Base-by-base conservation (phyloP, 768 basidiomycete species). In the Russula emetica region DNA sequence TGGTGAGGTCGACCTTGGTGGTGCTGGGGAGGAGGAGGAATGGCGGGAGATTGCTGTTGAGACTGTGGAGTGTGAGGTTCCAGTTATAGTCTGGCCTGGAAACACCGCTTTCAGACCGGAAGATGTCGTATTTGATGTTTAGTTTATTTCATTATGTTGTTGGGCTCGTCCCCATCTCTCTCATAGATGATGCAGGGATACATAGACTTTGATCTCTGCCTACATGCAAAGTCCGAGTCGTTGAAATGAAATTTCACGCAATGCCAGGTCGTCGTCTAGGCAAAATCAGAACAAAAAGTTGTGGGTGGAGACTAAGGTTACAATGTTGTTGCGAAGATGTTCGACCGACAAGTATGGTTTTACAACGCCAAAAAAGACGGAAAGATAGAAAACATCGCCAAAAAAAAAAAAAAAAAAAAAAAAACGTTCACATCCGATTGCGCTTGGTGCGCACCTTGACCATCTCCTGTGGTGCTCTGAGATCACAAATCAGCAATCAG, bases 11-110 rank as follows among this genome's bases (percentile, higher is more conserved):
- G 75, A 73, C 26, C 74, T 72, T 45, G 74, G 67, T 1, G 74
- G 67, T 1, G 74, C 71, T 13, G 72, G 70, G 57, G 66, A 72
- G 67, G 53, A 72, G 66, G 53, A 69, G 38, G 83, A 81, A 0
- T 93, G 89, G 91, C 70, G 70, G 59, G 85, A 86, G 63, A 81
- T 90, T 13, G 78, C 74, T 70, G 80, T 88, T 28, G 94, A 98
- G 80, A 90, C 87, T 63, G 93, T 98, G 20, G 96, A 97, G 74
- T 97, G 94, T 70, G 91, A 94, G 73, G 90, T 98, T 49, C 92
- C 92, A 22, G 83, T 98, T 61, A 84, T 75, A 68, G 88, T 97
- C 1, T 94, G 88, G 82, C 87, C 94, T 13, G 92, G 92, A 50
- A 94, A 92, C 75, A 95, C 92, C 5, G 88, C 86, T 50, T 94